Conservation (phyloP, 305 asterid species). For the Fraxinus floribunda region DNA sequence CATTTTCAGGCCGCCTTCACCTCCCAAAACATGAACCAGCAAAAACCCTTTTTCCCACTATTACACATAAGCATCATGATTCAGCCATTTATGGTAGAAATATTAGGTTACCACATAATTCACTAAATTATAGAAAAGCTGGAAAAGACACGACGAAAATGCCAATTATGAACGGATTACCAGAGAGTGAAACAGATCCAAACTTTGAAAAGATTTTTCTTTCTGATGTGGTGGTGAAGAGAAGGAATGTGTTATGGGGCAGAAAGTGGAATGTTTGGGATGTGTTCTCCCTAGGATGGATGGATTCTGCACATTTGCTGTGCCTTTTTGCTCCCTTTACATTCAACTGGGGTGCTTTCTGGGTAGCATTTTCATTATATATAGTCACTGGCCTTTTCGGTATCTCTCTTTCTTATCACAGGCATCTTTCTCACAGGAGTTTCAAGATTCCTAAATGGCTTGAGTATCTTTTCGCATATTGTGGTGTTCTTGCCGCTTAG, state of each 20-base stretch:
- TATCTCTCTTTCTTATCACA: conserved; percentile 68
- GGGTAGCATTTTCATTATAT: conserved; percentile 53
- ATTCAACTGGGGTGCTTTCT: conserved; percentile 60
- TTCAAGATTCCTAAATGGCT: conserved; percentile 83
- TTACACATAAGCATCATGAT: conserved; percentile 15
- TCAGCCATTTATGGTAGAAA: conserved; percentile 19
- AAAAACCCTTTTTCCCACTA: conserved; percentile 18
- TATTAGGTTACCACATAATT: conserved; percentile 12
- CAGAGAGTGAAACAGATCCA: conserved; percentile 23
- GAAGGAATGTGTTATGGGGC: conserved; percentile 40
- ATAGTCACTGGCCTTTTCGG: conserved; percentile 64
- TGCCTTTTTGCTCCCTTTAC: conserved; percentile 61
- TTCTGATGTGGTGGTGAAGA: conserved; percentile 63
- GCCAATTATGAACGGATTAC: conserved; percentile 24
- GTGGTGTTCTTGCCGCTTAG: background rate
- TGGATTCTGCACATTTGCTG: conserved; percentile 49
- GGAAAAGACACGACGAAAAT: conserved; percentile 25
- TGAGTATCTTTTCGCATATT: conserved; percentile 72
- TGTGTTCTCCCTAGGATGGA: conserved; percentile 40
- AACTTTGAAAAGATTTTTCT: conserved; percentile 43
- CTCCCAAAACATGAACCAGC: conserved; percentile 13
- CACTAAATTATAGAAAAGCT: conserved; percentile 7
- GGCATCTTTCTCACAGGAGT: conserved; percentile 67
- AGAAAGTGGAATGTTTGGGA: conserved; percentile 61
- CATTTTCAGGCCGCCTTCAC: conserved; percentile 23